Conservation (phyloP, 2,329 filamentous ascomycete genomes). For the Cercospora berteroae region DNA sequence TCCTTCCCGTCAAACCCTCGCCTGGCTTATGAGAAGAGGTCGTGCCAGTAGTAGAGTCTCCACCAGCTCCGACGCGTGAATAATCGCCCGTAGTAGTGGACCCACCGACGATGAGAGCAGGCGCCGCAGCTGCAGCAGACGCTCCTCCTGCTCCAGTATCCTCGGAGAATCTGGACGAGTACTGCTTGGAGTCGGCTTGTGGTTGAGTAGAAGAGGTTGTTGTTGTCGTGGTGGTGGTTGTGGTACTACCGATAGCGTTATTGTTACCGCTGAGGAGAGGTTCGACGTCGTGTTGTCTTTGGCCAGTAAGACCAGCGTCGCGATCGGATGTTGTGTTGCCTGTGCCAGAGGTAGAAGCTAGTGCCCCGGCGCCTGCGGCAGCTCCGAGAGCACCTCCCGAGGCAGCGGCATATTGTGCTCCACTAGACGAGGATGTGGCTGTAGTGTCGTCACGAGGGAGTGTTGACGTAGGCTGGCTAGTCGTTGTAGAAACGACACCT, state of each 20-base stretch:
- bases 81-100: neutral
- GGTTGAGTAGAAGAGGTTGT: neutral
- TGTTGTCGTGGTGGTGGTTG: neutral
- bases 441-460: neutral
- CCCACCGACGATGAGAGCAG: neutral
- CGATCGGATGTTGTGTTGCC: neutral
- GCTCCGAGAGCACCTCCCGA: neutral
- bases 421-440: neutral
- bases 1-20: neutral
- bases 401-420: neutral
- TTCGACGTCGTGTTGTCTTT: constrained; percentile 1
- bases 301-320: neutral
- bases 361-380: neutral
- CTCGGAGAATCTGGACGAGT: neutral
- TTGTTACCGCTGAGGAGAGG: constrained; percentile 1
- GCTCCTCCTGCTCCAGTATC: constrained; percentile 33
- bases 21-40: neutral
- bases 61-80: neutral
- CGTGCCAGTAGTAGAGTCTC: neutral
- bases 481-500: neutral
- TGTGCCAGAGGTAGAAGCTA: neutral
- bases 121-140: constrained; percentile 34
- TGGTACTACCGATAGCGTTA: neutral
- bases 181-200: neutral
- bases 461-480: neutral